Conservation (phyloP, 2,329 filamentous ascomycete genomes). For the Calonectria crousiana region DNA sequence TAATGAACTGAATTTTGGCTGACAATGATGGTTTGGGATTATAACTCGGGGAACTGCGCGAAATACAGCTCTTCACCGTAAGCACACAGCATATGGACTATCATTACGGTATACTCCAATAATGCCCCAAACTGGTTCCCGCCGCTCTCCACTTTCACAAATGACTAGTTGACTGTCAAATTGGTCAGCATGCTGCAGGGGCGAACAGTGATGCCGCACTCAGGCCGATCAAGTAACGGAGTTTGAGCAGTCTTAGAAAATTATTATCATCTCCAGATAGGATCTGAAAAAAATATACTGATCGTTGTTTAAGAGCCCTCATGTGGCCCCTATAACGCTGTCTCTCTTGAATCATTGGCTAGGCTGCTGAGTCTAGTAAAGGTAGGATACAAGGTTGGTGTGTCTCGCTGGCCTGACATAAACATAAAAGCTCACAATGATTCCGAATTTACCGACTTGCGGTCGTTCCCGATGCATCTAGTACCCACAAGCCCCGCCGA, state of each 20-base stretch:
- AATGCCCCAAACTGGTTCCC: not conserved
- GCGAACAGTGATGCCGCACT: not conserved
- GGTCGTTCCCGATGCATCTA: not conserved
- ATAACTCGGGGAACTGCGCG: not conserved
- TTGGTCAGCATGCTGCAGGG: not conserved
- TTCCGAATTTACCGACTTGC: not conserved
- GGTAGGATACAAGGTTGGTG: not conserved
- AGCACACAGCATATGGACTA: not conserved
- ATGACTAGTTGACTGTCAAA: not conserved
- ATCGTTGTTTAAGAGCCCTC: not conserved
- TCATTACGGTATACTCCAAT: not conserved
- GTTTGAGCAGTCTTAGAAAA: not conserved
- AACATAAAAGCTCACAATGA: not conserved
- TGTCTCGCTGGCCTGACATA: not conserved
- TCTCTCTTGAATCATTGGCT: not conserved
- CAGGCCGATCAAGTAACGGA: not conserved
- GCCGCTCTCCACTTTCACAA: not conserved
- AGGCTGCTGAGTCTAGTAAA: not conserved
- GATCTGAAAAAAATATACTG: not conserved
- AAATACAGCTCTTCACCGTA: not conserved
- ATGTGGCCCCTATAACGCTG: too few relatives aligned
- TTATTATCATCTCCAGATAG: not conserved
- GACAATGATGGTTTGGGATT: not conserved
- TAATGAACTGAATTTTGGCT: not conserved
- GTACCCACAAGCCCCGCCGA: not conserved